These are phyloP conservation scores for Hyaloscypha hepaticicola DNA, from an alignment of 495 filamentous ascomycete genomes.

Conservation along the genomic window DNA sequence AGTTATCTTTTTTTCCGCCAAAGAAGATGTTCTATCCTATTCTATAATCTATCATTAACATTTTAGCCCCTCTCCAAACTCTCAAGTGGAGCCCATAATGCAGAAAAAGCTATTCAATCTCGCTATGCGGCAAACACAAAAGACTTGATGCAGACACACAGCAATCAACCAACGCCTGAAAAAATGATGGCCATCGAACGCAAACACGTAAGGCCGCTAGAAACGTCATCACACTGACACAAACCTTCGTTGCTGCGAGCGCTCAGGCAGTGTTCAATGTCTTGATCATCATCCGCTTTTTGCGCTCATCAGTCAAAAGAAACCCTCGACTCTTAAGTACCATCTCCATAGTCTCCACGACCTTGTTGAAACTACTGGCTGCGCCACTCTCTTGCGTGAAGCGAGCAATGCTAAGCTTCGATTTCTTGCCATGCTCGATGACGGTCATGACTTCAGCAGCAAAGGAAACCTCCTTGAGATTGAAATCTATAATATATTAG, in stretches of 20 bases:
- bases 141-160: neutral
- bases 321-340: constrained; percentile 58
- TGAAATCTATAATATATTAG: constrained; percentile 52
- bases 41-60: neutral
- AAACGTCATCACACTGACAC: neutral
- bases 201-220: neutral
- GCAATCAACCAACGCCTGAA: neutral
- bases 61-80: neutral
- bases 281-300: constrained; percentile 66
- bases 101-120: constrained; percentile 3
- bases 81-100: neutral
- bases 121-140: neutral
- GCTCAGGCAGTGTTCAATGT: constrained; percentile 37
- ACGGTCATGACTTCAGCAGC: constrained; percentile 81
- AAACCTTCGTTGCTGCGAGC: neutral
- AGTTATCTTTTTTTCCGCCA: neutral
- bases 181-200: neutral
- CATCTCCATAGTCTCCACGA: constrained; percentile 69
- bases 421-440: constrained; percentile 72
- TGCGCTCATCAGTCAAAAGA: constrained; percentile 67
- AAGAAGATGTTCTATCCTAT: neutral
- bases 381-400: constrained; percentile 88
- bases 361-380: constrained; percentile 77
- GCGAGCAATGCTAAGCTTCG: constrained; percentile 68
- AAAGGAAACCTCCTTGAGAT: constrained; percentile 75